Percentiles rank a stretch among this genome's conserved stretches.
Evolutionary conservation across 768 basidiomycete species (phyloP).

Genomic region (Piloderma croceum): DNA sequence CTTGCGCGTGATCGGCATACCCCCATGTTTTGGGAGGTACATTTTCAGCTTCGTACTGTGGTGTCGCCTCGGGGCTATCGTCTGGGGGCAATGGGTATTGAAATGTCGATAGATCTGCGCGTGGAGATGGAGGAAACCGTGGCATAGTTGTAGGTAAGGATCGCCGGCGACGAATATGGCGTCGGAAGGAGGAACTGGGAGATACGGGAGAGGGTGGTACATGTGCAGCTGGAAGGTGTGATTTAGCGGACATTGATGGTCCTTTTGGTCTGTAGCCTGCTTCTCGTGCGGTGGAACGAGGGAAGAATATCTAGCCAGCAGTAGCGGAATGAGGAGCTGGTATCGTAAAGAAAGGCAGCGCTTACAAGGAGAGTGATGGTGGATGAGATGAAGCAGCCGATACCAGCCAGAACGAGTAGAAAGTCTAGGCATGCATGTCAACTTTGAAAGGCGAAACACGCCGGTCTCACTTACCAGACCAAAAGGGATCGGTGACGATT

Average conservation of each 20-base stretch:
- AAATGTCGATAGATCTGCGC: neutral
- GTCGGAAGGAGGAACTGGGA: slow-evolving; percentile 4
- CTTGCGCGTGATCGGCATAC: no score
- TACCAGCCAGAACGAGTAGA: slow-evolving; percentile 61
- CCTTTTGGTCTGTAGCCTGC: slow-evolving; percentile 63
- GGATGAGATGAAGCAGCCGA: slow-evolving; percentile 76
- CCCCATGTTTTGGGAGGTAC: no score
- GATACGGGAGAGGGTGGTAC: slow-evolving; percentile 15
- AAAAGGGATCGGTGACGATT: slow-evolving; percentile 54
- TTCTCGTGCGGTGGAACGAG: slow-evolving; percentile 51
- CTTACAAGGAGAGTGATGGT: slow-evolving; percentile 73
- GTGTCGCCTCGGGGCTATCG: no score
- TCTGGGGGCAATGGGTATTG: no score
- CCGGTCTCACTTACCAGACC: no score
- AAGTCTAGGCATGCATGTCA: slow-evolving; percentile 45
- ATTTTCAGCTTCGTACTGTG: no score
- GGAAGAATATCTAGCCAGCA: slow-evolving; percentile 41
- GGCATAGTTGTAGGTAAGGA: slow-evolving; percentile 4
- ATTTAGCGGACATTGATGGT: slow-evolving; percentile 39
- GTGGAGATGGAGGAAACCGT: slow-evolving; percentile 9
- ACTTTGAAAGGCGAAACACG: slow-evolving; percentile 4
- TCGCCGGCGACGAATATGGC: slow-evolving; percentile 7
- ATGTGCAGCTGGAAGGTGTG: slow-evolving; percentile 25
- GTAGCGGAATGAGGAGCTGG: neutral
- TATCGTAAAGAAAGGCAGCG: slow-evolving; percentile 5